Evolutionary conservation across 352 stramenopile genomes (phyloP).

Genomic region (Pythium aquatile): DNA sequence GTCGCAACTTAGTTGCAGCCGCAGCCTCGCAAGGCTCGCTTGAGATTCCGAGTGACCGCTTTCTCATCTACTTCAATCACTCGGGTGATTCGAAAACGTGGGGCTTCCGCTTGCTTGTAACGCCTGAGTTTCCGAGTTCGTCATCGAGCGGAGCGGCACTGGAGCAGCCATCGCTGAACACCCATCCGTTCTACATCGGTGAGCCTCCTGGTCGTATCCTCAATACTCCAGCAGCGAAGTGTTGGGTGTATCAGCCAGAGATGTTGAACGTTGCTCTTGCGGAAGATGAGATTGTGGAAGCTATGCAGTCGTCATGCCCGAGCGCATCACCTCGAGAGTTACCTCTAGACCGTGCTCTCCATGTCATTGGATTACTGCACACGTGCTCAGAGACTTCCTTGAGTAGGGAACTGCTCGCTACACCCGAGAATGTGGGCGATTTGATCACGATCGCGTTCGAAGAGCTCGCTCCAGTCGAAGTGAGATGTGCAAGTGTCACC

Average conservation of each 20-base stretch:
- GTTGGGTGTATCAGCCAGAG: conserved; percentile 59
- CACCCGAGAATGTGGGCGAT: conserved; percentile 57
- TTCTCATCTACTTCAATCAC: conserved; percentile 76
- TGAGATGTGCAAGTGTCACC: conserved; percentile 41
- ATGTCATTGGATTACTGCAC: conserved; percentile 61
- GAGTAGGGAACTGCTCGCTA: conserved; percentile 50
- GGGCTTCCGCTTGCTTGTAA: conserved; percentile 66
- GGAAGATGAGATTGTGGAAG: conserved; percentile 48
- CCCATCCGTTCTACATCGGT: conserved; percentile 72
- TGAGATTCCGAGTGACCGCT: conserved; percentile 64
- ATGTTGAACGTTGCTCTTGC: conserved; percentile 41
- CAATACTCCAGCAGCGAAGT: conserved; percentile 52
- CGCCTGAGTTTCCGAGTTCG: conserved; percentile 39
- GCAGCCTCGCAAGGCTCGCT: conserved; percentile 30
- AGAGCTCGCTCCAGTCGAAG: conserved; percentile 42
- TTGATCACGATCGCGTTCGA: conserved; percentile 61
- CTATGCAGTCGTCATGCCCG: conserved; percentile 54
- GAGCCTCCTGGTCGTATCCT: conserved; percentile 50
- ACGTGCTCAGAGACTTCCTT: conserved; percentile 59
- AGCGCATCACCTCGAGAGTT: conserved; percentile 27
- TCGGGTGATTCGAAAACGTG: conserved; percentile 50
- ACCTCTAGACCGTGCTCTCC: conserved; percentile 53
- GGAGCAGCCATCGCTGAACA: conserved; percentile 36
- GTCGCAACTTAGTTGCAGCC: conserved; percentile 24
- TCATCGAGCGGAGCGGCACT: neutral